Evolutionary conservation across 352 stramenopile species (phyloP).

Genomic region (Phytophthora tubulina): DNA sequence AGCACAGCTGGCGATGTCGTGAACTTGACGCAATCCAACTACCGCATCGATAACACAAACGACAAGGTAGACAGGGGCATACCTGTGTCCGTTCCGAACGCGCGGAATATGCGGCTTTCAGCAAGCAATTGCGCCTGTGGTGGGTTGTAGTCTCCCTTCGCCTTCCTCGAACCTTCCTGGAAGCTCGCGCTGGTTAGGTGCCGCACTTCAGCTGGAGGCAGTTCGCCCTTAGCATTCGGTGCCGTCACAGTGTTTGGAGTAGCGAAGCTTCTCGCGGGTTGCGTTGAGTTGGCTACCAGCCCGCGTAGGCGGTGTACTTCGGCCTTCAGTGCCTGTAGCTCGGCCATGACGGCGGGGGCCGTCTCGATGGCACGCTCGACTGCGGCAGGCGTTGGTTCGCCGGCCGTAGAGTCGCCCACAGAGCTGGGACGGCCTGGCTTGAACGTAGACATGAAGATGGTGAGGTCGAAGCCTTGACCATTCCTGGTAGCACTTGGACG

Average conservation of each 20-base stretch:
- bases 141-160: conserved; percentile 22
- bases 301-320: background rate
- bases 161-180: conserved; percentile 5
- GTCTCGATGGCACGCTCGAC: no score
- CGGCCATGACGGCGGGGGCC: background rate
- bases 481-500: no score
- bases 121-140: conserved; percentile 14
- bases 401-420: no score
- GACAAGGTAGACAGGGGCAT: conserved; percentile 15
- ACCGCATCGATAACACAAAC: conserved; percentile 21
- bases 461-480: background rate
- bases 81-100: conserved; percentile 1
- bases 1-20: conserved; percentile 5
- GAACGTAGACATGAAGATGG: background rate
- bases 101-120: conserved; percentile 14
- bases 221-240: conserved; percentile 8
- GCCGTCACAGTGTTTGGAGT: no score
- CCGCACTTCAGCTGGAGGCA: background rate
- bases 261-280: background rate
- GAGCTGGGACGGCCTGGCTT: no score
- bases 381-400: background rate
- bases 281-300: background rate
- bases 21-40: conserved; percentile 17
- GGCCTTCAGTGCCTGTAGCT: background rate
- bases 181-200: conserved; percentile 3